Percentiles rank a stretch among this genome's conserved stretches.
These are phyloP conservation scores for Leishmania guyanensis DNA, from an alignment of 208 protist genomes.

Conservation along the genomic window DNA sequence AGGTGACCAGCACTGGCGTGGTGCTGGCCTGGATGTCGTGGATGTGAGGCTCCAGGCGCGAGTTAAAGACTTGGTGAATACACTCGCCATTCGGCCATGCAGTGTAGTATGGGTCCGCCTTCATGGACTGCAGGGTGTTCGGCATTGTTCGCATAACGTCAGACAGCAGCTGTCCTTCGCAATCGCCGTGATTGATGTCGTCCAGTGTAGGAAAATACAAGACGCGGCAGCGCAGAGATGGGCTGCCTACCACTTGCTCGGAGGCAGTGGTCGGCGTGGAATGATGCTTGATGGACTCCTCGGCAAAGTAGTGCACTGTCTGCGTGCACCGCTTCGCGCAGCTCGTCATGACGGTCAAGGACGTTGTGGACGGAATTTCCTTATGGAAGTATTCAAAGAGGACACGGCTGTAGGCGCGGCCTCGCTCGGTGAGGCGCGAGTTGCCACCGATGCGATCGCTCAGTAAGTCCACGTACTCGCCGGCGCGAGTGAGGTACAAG, in stretches of 20 bases:
- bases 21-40: constrained; percentile 90
- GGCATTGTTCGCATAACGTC: constrained; percentile 82
- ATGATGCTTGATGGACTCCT: constrained; percentile 46
- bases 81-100: constrained; percentile 91
- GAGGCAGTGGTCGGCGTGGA: neutral
- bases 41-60: constrained; percentile 87
- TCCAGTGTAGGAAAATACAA: constrained; percentile 87
- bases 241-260: neutral
- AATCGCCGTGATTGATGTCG: constrained; percentile 89
- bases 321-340: constrained; percentile 82
- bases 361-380: constrained; percentile 37
- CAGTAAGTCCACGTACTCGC: constrained; percentile 86
- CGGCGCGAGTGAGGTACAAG: constrained; percentile 83
- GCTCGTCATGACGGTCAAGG: constrained; percentile 83
- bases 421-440: constrained; percentile 76
- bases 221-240: constrained; percentile 66
- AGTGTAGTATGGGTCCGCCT: constrained; percentile 84
- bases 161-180: constrained; percentile 72
- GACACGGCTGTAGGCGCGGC: constrained; percentile 70
- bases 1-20: constrained; percentile 76
- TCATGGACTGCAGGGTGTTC: constrained; percentile 72
- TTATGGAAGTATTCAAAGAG: constrained; percentile 72
- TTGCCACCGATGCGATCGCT: constrained; percentile 80
- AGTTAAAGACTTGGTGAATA: constrained; percentile 89
- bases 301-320: constrained; percentile 79